Evolutionary conservation across 2,329 filamentous ascomycete genomes (phyloP).

Genomic region (Pestalotiopsis sp.): DNA sequence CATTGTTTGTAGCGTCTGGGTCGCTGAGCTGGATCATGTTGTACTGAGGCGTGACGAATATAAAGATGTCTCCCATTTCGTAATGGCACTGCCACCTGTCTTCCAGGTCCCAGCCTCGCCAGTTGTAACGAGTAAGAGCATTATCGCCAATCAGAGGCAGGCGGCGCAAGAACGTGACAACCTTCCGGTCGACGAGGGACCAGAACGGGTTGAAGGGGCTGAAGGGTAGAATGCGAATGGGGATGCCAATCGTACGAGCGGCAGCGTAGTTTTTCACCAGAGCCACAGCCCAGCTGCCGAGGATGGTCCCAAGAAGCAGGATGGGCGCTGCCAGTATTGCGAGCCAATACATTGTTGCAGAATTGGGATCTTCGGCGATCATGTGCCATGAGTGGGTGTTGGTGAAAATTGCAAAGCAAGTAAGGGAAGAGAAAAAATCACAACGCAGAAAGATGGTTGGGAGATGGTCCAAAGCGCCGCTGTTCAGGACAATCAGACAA

Average conservation of each 20-base stretch:
- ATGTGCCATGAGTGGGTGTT: too few relatives aligned
- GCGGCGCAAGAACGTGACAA: neutral
- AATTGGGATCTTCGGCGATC: too few relatives aligned
- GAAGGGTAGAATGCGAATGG: neutral
- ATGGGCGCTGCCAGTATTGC: too few relatives aligned
- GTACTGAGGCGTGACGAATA: conserved; percentile 1
- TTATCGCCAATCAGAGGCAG: conserved; percentile 1
- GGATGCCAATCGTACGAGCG: neutral
- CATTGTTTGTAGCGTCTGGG: neutral
- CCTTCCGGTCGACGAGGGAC: neutral
- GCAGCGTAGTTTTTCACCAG: neutral
- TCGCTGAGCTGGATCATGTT: conserved; percentile 3
- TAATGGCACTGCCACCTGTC: neutral
- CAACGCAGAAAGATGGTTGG: too few relatives aligned
- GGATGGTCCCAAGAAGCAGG: too few relatives aligned
- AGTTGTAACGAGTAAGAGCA: conserved; percentile 3
- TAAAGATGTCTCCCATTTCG: conserved; percentile 8
- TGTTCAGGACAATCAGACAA: neutral
- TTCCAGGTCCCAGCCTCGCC: neutral
- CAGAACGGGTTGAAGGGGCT: neutral
- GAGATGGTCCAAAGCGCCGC: too few relatives aligned
- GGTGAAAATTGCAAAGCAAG: too few relatives aligned
- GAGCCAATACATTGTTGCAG: too few relatives aligned
- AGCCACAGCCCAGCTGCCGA: too few relatives aligned
- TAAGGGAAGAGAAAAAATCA: too few relatives aligned